Percentiles rank a stretch among this genome's conserved stretches.
These are phyloP conservation scores for Phaeoacremonium minimum DNA, from an alignment of 2,329 filamentous ascomycete genomes.

Conservation along the genomic window DNA sequence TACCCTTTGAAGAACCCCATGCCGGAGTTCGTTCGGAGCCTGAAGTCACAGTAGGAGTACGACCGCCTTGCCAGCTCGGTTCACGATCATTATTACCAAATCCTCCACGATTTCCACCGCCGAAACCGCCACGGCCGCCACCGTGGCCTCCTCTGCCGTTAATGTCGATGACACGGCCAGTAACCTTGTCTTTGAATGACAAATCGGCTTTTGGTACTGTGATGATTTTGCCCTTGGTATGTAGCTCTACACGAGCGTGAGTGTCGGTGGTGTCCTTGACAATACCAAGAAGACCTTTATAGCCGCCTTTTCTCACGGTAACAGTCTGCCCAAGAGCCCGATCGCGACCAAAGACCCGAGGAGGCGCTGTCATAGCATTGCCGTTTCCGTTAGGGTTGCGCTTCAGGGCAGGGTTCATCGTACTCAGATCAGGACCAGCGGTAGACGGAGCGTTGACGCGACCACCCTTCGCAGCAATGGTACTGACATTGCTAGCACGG, in stretches of 20 bases:
- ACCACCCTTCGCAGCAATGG: slow-evolving; percentile 90
- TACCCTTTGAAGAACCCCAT: slow-evolving; percentile 64
- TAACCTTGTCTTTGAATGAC: slow-evolving; percentile 80
- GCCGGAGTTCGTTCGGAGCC: slow-evolving; percentile 69
- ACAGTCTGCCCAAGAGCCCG: slow-evolving; percentile 87
- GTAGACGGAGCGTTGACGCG: slow-evolving; percentile 57
- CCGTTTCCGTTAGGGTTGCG: slow-evolving; percentile 56
- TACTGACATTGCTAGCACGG: slow-evolving; percentile 79
- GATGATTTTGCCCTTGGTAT: slow-evolving; percentile 90
- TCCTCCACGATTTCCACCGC: slow-evolving; percentile 40
- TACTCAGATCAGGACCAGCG: slow-evolving; percentile 73
- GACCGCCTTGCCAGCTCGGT: slow-evolving; percentile 59
- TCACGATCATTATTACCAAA: slow-evolving; percentile 16
- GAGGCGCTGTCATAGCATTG: slow-evolving; percentile 59
- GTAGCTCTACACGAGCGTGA: slow-evolving; percentile 83
- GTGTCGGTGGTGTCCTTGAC: slow-evolving; percentile 91
- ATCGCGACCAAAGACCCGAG: slow-evolving; percentile 75
- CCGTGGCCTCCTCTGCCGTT: slow-evolving; percentile 40
- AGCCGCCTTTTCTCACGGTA: slow-evolving; percentile 77
- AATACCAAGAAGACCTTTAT: slow-evolving; percentile 91
- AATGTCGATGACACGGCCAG: slow-evolving; percentile 74
- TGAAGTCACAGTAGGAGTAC: slow-evolving; percentile 60
- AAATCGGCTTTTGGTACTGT: slow-evolving; percentile 77
- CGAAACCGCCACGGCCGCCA: slow-evolving; percentile 34
- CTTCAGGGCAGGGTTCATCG: slow-evolving; percentile 90